Evolutionary conservation across 1,139 yeast genomes (phyloP), one percentile per base, ranked within the genome.

Genomic region (Groenewaldozyma sp.): DNA sequence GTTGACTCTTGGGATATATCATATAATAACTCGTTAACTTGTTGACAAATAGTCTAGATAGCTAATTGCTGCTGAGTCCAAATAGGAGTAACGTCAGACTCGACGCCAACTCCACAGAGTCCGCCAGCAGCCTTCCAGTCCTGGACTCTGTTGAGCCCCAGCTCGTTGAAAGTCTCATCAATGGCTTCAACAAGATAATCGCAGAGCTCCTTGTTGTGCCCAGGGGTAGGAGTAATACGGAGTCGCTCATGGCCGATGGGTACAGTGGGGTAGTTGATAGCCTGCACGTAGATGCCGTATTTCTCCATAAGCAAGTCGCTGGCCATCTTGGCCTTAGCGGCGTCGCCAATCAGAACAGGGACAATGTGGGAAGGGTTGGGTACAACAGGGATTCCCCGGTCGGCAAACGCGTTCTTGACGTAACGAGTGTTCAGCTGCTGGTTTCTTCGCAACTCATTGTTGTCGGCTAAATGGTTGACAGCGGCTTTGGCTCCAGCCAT

Each of bases 351-450:
- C 49, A 93, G 73, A 36, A 93, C 80, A 6, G 99, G 97, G 34
- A 91, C 94, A 59, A 93, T 91, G 63, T 91, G 99, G 17, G 95
- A 83, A 21, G 98, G 97, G 63, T 91, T 91, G 46, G 97, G 96
- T 57, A 88, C 82, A 36, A 91, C 96, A 14, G 98, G 99, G 49
- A 91, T 79, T 40, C 94, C 96, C 42, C 82, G 64, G 34, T 68
- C 65, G 43, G 70, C 73, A 52, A 91, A 71, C 48, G 74, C 76
- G 47, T 74, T 59, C 67, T 91, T 91, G 52, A 91, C 91, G 58
- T 84, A 86, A 46, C 83, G 73, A 19, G 95, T 87, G 63, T 86
- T 82, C 46, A 68, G 70, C 63, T 91, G 98, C 67, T 88, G 97
- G 35, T 72, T 74, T 46, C 81, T 75, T 62, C 98, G 78, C 64